Conservation (phyloP, 108 stramenopile species). For the Nitzschia sp. region DNA sequence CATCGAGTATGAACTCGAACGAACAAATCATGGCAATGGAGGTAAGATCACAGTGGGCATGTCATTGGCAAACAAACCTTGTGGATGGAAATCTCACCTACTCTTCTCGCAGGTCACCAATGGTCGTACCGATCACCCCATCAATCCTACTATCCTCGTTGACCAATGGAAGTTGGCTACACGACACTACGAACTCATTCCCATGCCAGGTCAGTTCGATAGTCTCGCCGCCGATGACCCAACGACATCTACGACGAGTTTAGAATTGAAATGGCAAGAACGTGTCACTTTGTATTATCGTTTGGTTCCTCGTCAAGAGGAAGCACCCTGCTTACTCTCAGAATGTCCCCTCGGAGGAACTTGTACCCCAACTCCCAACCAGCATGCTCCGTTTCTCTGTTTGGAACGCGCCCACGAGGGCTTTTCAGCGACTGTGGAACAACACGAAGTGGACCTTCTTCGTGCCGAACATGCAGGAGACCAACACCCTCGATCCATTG, state of each 20-base stretch:
- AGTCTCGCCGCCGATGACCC: too few species aligned
- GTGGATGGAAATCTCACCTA: slow-evolving; percentile 5
- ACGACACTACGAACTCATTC: slow-evolving; percentile 59
- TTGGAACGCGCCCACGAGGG: slow-evolving; percentile 64
- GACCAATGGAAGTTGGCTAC: slow-evolving; percentile 69
- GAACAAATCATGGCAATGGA: slow-evolving; percentile 77
- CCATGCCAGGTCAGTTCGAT: slow-evolving; percentile 55
- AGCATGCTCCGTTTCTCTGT: slow-evolving; percentile 59
- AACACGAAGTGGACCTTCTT: slow-evolving; percentile 15
- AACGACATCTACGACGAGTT: slow-evolving; percentile 25
- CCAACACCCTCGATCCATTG: slow-evolving; percentile 69
- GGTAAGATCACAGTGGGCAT: slow-evolving; percentile 32
- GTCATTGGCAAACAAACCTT: neutral
- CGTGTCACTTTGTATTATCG: slow-evolving; percentile 66
- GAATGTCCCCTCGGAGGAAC: slow-evolving; percentile 41
- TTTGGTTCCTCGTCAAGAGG: slow-evolving; percentile 47
- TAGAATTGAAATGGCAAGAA: slow-evolving; percentile 79
- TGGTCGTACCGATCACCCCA: slow-evolving; percentile 70
- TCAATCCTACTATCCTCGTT: slow-evolving; percentile 52
- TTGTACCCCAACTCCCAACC: neutral
- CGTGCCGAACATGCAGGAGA: slow-evolving; percentile 51
- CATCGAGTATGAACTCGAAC: slow-evolving; percentile 53
- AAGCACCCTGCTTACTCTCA: slow-evolving; percentile 42
- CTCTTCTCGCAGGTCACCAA: slow-evolving; percentile 54
- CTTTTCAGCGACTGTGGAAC: slow-evolving; percentile 43